Base-by-base conservation (phyloP, 331 rosid species). In the Saraca asoca region DNA sequence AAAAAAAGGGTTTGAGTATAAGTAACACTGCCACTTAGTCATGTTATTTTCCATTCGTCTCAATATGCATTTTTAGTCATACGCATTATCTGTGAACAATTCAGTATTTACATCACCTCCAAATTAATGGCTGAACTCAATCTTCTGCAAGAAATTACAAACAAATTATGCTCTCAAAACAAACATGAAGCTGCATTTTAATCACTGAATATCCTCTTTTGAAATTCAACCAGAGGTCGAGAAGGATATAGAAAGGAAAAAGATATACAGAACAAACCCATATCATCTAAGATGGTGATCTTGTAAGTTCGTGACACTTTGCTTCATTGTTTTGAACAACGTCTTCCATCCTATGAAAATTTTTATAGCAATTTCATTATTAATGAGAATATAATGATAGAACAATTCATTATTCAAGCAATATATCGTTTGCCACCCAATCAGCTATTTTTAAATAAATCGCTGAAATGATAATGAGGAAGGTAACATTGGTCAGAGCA, bases 281-380 rank as follows among this genome's bases (percentile, higher is more conserved):
- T 20, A 35, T 65, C 78, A 43, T 55, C 57, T 51, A 52, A 67
- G 71, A 33, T 33, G 58, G 58, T 49, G 41, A 64, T 76, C 68
- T 62, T n/a, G 58, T 58, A 17, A 66, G 55, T 60, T 81, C 75
- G 46, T 41, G 71, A 39, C 58, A 58, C 68, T 59, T 53, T 64
- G 58, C 80, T 58, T 59, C 59, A 49, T 46, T 24, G 45, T 66
- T 70, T 69, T 60, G 82, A 77, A 43, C 70, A 19, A 58, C 35
- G 24, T 73, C 82, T 65, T 68, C 82, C 69, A 11, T 37, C 82
- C 82, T 81, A 50, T 69, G 61, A 46, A 69, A 12, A 50, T 65
- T 65, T 14, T 49, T 50, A 35, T 20, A 37, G 6, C 43, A 56
- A 61, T 15, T 14, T 46, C n/a, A 18, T 29, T 41, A 45, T 50